Evolutionary conservation across 305 asterid species (phyloP), one percentile per base, ranked within the genome.

Genomic region (Solanum hybrid): DNA sequence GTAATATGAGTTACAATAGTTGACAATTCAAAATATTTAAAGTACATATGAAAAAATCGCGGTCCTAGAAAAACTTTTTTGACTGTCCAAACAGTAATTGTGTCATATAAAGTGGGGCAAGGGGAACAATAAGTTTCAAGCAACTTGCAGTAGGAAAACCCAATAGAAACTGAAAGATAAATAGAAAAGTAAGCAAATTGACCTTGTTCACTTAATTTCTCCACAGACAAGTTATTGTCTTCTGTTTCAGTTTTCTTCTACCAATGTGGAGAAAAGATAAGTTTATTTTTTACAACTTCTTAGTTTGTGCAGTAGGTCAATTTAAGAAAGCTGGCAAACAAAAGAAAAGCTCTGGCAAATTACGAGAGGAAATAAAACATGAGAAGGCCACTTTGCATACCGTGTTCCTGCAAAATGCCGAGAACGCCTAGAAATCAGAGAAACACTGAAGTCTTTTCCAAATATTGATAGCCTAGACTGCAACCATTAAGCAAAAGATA

Each of bases 371-470:
- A 56, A 40, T 88, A 38, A 4, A 71, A 36, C 84, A 69, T 34
- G 35, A 78, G 51, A 26, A 19, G 42, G 79, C 17, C 35, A 84
- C 31, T 81, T 34, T 19, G 75, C 92, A 36, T 94, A 97, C 99
- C 99, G 99, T 89, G 99, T 97, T 87, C 99, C 99, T 73, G 99
- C 99, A 95, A 97, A 97, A 92, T 97, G 99, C 89, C 99, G 98
- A 90, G 99, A 97, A 86, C 99, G 98, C 90, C 99, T 96, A 90
- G 99, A 95, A 92, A 96, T 85, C 92, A 97, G 92, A 92, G 98
- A 89, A 88, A 95, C 97, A 88, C 96, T 93, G 90, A 97, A 96
- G 91, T 97, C 99, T 92, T 98, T 94, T 92, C 99, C 99, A 90
- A 97, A 97, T 89, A 97, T 93, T 89, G 99, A 95, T 71, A 95